phyloP scores from a whole-genome alignment of 257 asterid species.

The Handroanthus guayacan region DNA sequence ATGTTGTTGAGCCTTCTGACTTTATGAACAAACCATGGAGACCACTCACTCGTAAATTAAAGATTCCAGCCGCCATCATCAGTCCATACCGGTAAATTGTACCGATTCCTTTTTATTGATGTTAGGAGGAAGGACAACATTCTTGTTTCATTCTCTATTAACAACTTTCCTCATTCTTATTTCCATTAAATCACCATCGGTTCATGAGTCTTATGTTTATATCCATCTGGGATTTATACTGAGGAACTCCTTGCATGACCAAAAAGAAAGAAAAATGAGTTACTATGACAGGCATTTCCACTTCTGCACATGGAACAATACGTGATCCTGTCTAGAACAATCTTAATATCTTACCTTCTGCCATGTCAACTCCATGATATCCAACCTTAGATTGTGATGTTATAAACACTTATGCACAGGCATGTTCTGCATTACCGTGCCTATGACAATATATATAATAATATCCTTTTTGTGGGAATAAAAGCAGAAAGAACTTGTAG shows the following conservation, averaged over 20 bases:
- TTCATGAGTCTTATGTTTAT: neutral
- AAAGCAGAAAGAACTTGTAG: neutral
- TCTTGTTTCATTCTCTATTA: neutral
- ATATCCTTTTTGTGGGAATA: neutral
- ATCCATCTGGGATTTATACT: neutral
- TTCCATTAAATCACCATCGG: neutral
- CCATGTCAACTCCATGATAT: too few species aligned
- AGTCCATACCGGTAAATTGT: slow-evolving; percentile 76
- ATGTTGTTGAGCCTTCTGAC: slow-evolving; percentile 52
- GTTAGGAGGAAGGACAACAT: neutral
- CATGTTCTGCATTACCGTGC: neutral
- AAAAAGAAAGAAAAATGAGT: neutral
- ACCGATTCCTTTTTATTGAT: neutral
- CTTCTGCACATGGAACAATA: neutral
- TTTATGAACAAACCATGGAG: slow-evolving; percentile 76
- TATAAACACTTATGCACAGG: neutral
- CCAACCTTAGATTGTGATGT: neutral
- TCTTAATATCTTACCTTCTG: neutral
- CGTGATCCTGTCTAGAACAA: neutral
- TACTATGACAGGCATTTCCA: neutral
- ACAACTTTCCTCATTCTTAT: neutral
- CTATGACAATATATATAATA: too few species aligned
- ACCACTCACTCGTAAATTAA: slow-evolving; percentile 78
- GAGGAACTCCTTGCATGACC: neutral
- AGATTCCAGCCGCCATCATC: slow-evolving; percentile 76